These are phyloP conservation scores for Termitomyces sp. DNA, from an alignment of 768 basidiomycete genomes.

Conservation along the genomic window DNA sequence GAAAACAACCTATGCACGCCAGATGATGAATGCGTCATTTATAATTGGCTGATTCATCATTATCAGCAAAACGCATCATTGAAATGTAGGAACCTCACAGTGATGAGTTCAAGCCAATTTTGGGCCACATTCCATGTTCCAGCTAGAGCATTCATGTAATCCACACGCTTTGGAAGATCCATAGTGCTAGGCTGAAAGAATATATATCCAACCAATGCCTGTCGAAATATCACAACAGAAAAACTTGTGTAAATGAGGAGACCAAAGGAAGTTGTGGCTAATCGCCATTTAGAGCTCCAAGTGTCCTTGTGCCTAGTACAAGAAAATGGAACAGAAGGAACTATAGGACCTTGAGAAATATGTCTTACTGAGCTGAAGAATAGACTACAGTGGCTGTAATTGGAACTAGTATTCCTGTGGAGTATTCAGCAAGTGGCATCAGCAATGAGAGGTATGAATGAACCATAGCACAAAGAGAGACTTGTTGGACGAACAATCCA, in stretches of 20 bases:
- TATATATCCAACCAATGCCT: too few species aligned
- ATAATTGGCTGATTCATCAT: background rate
- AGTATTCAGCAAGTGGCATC: too few species aligned
- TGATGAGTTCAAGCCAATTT: background rate
- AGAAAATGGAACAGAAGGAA: background rate
- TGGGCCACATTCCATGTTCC: background rate
- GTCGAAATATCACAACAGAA: background rate
- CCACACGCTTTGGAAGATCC: background rate
- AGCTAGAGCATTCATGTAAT: background rate
- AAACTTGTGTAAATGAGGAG: background rate
- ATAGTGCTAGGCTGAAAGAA: background rate
- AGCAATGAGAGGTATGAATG: too few species aligned
- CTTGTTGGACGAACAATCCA: background rate
- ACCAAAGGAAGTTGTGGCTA: background rate
- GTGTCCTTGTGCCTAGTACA: background rate
- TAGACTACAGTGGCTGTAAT: too few species aligned
- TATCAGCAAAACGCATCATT: too few species aligned
- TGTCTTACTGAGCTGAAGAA: too few species aligned
- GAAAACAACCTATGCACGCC: background rate
- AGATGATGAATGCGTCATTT: background rate
- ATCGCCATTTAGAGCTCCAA: background rate
- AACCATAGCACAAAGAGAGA: background rate
- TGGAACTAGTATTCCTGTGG: too few species aligned
- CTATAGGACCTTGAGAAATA: too few species aligned
- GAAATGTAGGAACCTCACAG: background rate